Conservation (phyloP, 2,329 filamentous ascomycete genomes). For the Cladobotryum mycophilum region DNA sequence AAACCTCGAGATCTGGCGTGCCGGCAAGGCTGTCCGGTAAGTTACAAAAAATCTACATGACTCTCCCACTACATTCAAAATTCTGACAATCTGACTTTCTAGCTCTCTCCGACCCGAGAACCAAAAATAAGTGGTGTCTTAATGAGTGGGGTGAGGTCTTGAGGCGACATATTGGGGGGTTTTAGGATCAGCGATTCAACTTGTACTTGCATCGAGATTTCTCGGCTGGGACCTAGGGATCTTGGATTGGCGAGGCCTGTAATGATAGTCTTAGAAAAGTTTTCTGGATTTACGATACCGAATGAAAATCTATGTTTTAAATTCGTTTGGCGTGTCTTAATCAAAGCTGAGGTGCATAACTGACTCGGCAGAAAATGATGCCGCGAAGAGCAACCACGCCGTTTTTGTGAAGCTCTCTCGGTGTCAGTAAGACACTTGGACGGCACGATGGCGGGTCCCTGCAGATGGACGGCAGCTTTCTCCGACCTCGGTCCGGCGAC, state of each 20-base stretch:
- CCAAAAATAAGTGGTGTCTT: constrained; percentile 45
- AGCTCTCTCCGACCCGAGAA: constrained; percentile 80
- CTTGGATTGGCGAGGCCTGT: constrained; percentile 8
- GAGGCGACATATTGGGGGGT: constrained; percentile 2
- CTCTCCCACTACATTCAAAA: not conserved
- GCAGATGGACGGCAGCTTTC: no score
- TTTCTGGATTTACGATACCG: constrained; percentile 11
- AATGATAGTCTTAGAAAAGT: constrained; percentile 4
- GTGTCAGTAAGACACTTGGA: no score
- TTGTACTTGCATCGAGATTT: constrained; percentile 9
- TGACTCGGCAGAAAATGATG: no score
- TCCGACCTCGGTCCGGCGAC: no score
- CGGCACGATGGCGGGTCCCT: no score
- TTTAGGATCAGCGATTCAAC: constrained; percentile 1
- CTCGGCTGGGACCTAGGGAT: constrained; percentile 8
- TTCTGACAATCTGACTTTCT: constrained; percentile 19
- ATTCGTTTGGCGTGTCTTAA: not conserved
- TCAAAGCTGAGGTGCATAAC: no score
- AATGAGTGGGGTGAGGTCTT: not conserved
- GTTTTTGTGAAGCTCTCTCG: no score
- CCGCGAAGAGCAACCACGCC: no score
- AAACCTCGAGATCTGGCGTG: constrained; percentile 96
- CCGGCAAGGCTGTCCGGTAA: constrained; percentile 91
- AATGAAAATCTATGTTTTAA: constrained; percentile 6
- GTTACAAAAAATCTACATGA: constrained; percentile 21